phyloP scores from a whole-genome alignment of 1,284 basidiomycete genomes.

The Puccinia horiana region DNA sequence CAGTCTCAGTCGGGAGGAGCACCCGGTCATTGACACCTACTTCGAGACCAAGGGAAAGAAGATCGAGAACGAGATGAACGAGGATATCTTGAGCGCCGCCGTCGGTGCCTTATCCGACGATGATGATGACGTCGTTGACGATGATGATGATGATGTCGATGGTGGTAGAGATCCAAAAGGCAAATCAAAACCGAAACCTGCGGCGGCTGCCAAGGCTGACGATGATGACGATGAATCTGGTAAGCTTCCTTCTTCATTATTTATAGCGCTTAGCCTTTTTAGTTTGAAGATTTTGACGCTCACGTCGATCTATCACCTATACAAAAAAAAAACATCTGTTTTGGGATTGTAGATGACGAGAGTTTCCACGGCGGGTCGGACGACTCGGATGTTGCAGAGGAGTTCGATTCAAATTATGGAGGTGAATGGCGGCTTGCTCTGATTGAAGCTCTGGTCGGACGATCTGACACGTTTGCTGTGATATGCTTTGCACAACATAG shows the following conservation, averaged over 20 bases:
- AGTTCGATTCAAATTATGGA: conserved; percentile 47
- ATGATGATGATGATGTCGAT: conserved; percentile 62
- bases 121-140: conserved; percentile 79
- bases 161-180: conserved; percentile 60
- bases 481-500: neutral
- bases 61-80: conserved; percentile 96
- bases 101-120: conserved; percentile 71
- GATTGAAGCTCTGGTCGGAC: too few relatives aligned
- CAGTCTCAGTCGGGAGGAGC: conserved; percentile 93
- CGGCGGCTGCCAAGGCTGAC: conserved; percentile 38
- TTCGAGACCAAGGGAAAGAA: conserved; percentile 86
- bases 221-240: conserved; percentile 53
- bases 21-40: conserved; percentile 80
- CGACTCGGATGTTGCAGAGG: conserved; percentile 44
- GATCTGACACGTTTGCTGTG: too few relatives aligned
- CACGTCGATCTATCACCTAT: neutral
- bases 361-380: conserved; percentile 39
- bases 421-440: conserved; percentile 2
- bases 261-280: neutral
- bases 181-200: conserved; percentile 50
- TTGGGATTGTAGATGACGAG: conserved; percentile 22
- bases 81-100: conserved; percentile 68
- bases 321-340: neutral
- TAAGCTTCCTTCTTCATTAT: conserved; percentile 13
- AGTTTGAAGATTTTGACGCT: neutral